Conservation (phyloP, 2,329 filamentous ascomycete genomes). For the Nothophaeocryptopus gaeumannii region DNA sequence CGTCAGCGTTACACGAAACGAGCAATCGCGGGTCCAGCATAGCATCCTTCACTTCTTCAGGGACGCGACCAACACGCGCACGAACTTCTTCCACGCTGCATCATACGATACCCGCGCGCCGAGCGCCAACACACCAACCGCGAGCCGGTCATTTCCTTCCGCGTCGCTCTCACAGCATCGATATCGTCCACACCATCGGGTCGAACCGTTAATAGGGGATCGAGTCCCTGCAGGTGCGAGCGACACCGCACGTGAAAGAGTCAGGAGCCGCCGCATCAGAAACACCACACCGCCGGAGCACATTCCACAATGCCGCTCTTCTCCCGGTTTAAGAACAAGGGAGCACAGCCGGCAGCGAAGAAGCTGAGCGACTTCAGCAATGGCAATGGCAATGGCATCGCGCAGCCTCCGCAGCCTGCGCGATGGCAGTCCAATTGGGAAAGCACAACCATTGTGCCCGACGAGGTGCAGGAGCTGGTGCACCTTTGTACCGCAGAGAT, state of each 20-base stretch:
- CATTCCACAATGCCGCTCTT: slow-evolving; percentile 54
- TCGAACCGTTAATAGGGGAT: slow-evolving; percentile 5
- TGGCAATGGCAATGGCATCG: slow-evolving; percentile 16
- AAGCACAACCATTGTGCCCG: slow-evolving; percentile 75
- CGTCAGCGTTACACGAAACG: too few relatives aligned
- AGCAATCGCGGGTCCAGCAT: too few relatives aligned
- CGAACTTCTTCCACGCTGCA: not conserved
- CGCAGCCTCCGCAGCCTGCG: slow-evolving; percentile 62
- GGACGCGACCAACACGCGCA: slow-evolving; percentile 6
- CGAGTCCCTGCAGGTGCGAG: not conserved
- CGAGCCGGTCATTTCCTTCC: slow-evolving; percentile 1
- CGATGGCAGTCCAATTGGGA: slow-evolving; percentile 83
- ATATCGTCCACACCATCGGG: not conserved
- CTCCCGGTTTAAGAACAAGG: slow-evolving; percentile 70
- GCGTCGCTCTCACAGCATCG: not conserved
- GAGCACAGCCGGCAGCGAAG: slow-evolving; percentile 61
- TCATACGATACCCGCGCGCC: not conserved
- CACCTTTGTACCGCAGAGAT: slow-evolving; percentile 83
- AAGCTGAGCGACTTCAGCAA: slow-evolving; percentile 23
- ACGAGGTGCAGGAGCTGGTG: slow-evolving; percentile 86
- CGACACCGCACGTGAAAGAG: slow-evolving; percentile 3
- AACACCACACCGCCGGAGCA: not conserved
- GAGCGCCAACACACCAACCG: not conserved
- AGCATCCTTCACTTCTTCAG: not conserved
- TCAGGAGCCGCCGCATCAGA: slow-evolving; percentile 1